Evolutionary conservation across 2,329 filamentous ascomycete genomes (phyloP).

Genomic region (Fusarium xyrophilum): DNA sequence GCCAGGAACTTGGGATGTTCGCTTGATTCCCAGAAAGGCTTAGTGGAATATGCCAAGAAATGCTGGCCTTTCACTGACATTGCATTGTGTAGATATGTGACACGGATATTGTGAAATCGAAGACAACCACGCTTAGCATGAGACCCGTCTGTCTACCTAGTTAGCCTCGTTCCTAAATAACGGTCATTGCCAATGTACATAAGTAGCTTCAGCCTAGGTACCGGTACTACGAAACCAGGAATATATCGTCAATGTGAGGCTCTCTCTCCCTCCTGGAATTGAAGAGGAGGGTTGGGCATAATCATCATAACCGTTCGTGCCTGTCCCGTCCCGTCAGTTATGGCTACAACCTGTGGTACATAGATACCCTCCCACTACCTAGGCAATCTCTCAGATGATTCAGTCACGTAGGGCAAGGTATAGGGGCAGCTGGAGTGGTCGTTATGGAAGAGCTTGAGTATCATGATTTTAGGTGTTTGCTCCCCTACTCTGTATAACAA

Average conservation of each 20-base stretch:
- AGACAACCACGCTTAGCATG: conserved; percentile 5
- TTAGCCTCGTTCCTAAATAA: neutral
- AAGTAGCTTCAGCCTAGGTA: neutral
- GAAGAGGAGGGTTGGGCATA: neutral
- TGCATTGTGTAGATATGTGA: conserved; percentile 1
- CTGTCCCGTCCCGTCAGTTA: conserved; percentile 6
- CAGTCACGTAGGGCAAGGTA: neutral
- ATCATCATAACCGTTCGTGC: neutral
- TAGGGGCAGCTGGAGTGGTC: neutral
- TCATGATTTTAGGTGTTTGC: neutral
- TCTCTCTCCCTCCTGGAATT: neutral
- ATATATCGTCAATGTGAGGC: neutral
- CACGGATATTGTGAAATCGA: conserved; percentile 10
- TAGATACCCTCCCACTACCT: neutral
- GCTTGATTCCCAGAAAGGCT: conserved; percentile 15
- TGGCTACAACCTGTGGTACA: conserved; percentile 1
- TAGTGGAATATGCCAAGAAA: conserved; percentile 31
- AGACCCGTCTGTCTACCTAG: neutral
- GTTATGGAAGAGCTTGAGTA: neutral
- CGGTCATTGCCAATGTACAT: neutral
- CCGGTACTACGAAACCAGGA: neutral
- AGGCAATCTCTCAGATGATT: neutral
- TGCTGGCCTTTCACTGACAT: conserved; percentile 17
- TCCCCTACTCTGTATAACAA: neutral
- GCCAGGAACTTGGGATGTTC: conserved; percentile 27